Percentiles rank a stretch among this genome's conserved stretches.
Conservation (phyloP, 371 early-diverging fungal species). For the Cladochytrium tenue region DNA sequence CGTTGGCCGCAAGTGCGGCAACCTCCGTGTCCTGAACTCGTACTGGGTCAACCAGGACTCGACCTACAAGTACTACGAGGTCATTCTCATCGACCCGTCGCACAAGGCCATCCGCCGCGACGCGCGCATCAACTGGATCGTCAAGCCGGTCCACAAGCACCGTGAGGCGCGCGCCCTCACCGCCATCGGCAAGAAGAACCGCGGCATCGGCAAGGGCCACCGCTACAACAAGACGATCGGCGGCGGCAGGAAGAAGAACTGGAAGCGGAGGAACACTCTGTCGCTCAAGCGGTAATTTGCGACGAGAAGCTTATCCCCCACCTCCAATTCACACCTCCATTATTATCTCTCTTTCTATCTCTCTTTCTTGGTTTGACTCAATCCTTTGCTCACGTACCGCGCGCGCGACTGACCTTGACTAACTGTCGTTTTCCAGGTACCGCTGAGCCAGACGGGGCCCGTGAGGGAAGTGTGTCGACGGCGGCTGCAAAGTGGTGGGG, state of each 20-base stretch:
- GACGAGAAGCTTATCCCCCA: too few relatives aligned
- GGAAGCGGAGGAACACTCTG: slow-evolving; percentile 71
- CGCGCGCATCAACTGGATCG: slow-evolving; percentile 98
- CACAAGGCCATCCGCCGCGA: slow-evolving; percentile 98
- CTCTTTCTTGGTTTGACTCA: too few relatives aligned
- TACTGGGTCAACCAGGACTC: slow-evolving; percentile 99
- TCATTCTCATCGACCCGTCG: slow-evolving; percentile 95
- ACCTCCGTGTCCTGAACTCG: slow-evolving; percentile 96
- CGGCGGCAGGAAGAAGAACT: slow-evolving; percentile 85
- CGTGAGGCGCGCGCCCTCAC: slow-evolving; percentile 98
- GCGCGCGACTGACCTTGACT: too few relatives aligned
- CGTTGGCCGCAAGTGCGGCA: slow-evolving; percentile 92
- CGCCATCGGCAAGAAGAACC: slow-evolving; percentile 93
- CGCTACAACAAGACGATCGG: slow-evolving; percentile 97
- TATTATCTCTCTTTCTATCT: too few relatives aligned
- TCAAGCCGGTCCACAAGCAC: slow-evolving; percentile 95
- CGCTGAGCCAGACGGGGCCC: too few relatives aligned
- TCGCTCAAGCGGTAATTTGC: slow-evolving; percentile 63
- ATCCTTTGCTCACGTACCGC: too few relatives aligned
- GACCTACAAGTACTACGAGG: slow-evolving; percentile 98
- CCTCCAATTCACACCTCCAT: too few relatives aligned
- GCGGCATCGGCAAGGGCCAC: slow-evolving; percentile 98
- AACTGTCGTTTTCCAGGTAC: too few relatives aligned
- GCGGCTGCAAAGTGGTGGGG: too few relatives aligned
- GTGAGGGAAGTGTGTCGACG: too few relatives aligned